A percentile compares a stretch with the other conserved stretches of the same genome.
phyloP scores from a whole-genome alignment of 495 filamentous ascomycete genomes.

The Bathelium albidoporum region DNA sequence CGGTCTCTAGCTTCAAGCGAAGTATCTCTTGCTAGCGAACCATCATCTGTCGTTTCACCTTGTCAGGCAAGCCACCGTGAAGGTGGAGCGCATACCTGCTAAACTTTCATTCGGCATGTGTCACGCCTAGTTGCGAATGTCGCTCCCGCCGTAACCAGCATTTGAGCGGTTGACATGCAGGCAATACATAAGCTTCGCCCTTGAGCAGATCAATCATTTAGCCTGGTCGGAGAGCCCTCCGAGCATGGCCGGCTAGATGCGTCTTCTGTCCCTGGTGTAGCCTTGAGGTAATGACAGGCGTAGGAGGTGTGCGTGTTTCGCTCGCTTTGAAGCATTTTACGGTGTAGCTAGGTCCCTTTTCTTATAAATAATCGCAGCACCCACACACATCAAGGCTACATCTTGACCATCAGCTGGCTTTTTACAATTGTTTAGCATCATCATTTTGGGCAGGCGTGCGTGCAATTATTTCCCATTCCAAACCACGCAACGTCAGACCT shows the following conservation, averaged over 20 bases:
- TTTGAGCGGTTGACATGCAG: neutral
- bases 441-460: neutral
- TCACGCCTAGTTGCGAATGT: neutral
- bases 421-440: neutral
- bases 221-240: neutral
- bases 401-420: neutral
- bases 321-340: neutral
- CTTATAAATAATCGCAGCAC: neutral
- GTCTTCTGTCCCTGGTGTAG: neutral
- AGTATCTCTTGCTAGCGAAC: neutral
- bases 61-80: neutral
- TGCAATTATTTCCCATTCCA: neutral
- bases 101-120: constrained; percentile 2
- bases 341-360: neutral
- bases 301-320: neutral
- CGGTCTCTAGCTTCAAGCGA: neutral
- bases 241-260: neutral
- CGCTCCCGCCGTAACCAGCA: neutral
- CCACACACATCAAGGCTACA: neutral
- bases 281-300: neutral
- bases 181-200: neutral
- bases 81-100: neutral
- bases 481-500: neutral
- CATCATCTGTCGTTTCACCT: neutral
- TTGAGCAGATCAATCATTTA: neutral